Percentiles rank a stretch among this genome's conserved stretches.
phyloP scores from a whole-genome alignment of 306 rosid genomes.

The Cicer yamashitae region DNA sequence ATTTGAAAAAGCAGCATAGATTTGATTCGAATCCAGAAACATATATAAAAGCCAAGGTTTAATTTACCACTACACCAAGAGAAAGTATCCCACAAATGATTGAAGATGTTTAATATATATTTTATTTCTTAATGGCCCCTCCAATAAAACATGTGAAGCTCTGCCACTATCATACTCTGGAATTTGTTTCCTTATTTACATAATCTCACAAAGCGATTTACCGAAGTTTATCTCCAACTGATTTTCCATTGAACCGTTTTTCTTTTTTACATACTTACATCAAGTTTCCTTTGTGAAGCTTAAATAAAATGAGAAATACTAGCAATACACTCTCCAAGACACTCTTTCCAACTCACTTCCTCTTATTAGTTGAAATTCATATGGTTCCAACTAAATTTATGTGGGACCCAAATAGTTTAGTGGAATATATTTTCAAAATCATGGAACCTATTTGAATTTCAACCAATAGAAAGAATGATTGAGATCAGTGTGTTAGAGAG shows the following conservation, averaged over 20 bases:
- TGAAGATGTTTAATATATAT: too few species aligned
- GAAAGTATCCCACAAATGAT: too few species aligned
- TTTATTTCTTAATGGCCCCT: too few species aligned
- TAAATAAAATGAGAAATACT: not conserved
- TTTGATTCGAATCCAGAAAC: too few species aligned
- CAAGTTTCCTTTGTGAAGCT: conserved; percentile 6
- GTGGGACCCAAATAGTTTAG: not conserved
- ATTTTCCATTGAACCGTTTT: not conserved
- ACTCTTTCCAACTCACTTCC: not conserved
- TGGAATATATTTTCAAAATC: not conserved
- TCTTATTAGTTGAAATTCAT: not conserved
- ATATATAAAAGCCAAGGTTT: too few species aligned
- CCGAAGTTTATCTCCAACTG: not conserved
- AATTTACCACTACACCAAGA: too few species aligned
- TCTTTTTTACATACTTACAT: not conserved
- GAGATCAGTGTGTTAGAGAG: not conserved
- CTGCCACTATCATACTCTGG: not conserved
- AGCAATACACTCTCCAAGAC: not conserved
- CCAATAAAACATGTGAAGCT: too few species aligned
- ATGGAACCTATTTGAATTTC: not conserved
- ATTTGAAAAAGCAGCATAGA: too few species aligned
- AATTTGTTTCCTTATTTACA: conserved; percentile 11
- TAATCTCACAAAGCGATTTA: not conserved
- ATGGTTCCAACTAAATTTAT: not conserved
- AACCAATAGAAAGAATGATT: not conserved